phyloP scores from a whole-genome alignment of 768 basidiomycete genomes.

The Hydnum rufescens region DNA sequence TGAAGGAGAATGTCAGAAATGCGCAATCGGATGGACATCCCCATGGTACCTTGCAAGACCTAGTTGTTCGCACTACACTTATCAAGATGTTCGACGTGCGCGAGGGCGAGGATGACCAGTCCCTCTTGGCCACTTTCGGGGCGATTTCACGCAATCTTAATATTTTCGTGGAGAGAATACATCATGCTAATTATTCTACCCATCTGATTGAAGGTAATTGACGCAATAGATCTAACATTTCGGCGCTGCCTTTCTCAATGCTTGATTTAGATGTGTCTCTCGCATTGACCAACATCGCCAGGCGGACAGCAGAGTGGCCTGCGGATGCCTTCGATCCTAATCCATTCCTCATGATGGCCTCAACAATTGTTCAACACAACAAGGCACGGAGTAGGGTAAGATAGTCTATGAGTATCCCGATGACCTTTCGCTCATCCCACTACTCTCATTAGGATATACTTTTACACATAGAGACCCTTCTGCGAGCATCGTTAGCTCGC shows the following conservation, averaged over 20 bases:
- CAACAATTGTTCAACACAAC: constrained; percentile 38
- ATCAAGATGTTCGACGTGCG: constrained; percentile 31
- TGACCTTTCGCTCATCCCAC: neutral
- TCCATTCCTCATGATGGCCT: constrained; percentile 31
- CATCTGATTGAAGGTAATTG: constrained; percentile 38
- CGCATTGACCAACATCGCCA: constrained; percentile 31
- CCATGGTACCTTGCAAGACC: constrained; percentile 17
- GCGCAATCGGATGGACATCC: constrained; percentile 34
- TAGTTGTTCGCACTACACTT: constrained; percentile 36
- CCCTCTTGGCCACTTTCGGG: neutral
- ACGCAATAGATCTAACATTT: neutral
- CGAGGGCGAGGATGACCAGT: constrained; percentile 21
- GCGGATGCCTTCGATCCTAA: constrained; percentile 33
- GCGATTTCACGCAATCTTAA: constrained; percentile 27
- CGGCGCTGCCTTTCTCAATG: neutral
- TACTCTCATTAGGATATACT: constrained; percentile 32
- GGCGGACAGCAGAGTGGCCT: constrained; percentile 37
- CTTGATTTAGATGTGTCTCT: constrained; percentile 31
- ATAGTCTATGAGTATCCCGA: neutral
- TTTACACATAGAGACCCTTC: constrained; percentile 34
- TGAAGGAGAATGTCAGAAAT: constrained; percentile 14
- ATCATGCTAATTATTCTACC: constrained; percentile 30
- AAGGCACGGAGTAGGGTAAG: constrained; percentile 34
- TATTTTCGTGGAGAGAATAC: constrained; percentile 36
- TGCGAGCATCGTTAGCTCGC: constrained; percentile 34